Percentiles rank a stretch among this genome's conserved stretches.
Conservation (phyloP, 208 protist genomes). For the Leishmania lainsoni region DNA sequence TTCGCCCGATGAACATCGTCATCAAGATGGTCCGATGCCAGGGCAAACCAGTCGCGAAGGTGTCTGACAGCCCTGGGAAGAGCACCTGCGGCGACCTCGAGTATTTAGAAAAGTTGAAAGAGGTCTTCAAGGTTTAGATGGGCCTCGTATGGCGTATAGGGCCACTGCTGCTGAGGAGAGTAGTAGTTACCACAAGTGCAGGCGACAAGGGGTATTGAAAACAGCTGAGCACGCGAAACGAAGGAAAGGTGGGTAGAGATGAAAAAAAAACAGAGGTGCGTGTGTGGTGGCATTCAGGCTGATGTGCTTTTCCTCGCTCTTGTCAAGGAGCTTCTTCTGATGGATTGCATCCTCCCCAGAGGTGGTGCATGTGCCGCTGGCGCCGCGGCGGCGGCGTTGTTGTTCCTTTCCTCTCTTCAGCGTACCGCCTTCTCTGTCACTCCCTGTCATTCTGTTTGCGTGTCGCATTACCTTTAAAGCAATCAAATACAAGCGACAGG, state of each 20-base stretch:
- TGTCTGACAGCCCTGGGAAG: conserved; percentile 89
- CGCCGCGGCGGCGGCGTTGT: neutral
- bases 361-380: neutral
- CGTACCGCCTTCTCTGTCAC: neutral
- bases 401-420: neutral
- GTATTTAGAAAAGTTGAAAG: conserved; percentile 63
- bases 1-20: conserved; percentile 84
- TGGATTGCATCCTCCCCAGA: no score
- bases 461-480: no score
- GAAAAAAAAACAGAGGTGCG: neutral
- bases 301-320: neutral
- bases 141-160: conserved; percentile 5
- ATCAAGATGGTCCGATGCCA: conserved; percentile 92
- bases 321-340: neutral
- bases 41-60: conserved; percentile 83
- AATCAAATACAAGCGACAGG: neutral
- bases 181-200: neutral
- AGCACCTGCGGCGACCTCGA: conserved; percentile 60
- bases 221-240: neutral
- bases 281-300: neutral
- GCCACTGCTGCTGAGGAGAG: neutral
- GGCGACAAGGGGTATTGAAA: neutral
- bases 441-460: neutral
- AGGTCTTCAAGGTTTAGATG: conserved; percentile 63
- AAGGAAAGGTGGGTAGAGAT: neutral